A percentile compares a stretch with the other conserved stretches of the same genome.
Evolutionary conservation across 2,329 filamentous ascomycete genomes (phyloP).

Genomic region (Pseudogymnoascus sp.): DNA sequence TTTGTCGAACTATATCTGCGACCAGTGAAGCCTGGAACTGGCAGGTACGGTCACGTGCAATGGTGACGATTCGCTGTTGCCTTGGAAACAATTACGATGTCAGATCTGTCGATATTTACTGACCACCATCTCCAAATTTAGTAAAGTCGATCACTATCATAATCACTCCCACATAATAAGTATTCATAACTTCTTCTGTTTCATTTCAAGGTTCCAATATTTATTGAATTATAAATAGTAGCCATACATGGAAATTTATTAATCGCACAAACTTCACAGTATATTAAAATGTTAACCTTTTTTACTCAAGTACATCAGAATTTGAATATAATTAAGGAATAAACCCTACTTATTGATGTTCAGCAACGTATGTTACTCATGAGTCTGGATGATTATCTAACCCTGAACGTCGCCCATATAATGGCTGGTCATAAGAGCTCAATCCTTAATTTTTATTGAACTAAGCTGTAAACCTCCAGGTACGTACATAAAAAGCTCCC

Average conservation of each 20-base stretch:
- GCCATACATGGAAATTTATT: background rate
- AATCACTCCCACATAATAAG: background rate
- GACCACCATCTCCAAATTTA: background rate
- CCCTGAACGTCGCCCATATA: background rate
- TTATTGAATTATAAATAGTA: background rate
- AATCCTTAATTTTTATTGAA: background rate
- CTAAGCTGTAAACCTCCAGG: background rate
- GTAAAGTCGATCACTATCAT: background rate
- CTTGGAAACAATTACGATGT: background rate
- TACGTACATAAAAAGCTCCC: background rate
- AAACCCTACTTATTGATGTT: background rate
- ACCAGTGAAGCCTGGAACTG: background rate
- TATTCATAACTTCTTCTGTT: background rate
- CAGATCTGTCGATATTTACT: background rate
- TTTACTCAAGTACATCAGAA: background rate
- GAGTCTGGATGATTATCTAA: background rate
- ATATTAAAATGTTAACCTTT: background rate
- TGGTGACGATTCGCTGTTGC: background rate
- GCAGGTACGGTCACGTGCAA: background rate
- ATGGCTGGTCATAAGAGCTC: background rate
- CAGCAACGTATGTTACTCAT: background rate
- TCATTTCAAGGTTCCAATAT: background rate
- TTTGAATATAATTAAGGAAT: background rate
- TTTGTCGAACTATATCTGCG: background rate
- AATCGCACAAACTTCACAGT: background rate